Evolutionary conservation across 202 grass and related monocot species (phyloP).

Genomic region (Hordeum pubiflorum): DNA sequence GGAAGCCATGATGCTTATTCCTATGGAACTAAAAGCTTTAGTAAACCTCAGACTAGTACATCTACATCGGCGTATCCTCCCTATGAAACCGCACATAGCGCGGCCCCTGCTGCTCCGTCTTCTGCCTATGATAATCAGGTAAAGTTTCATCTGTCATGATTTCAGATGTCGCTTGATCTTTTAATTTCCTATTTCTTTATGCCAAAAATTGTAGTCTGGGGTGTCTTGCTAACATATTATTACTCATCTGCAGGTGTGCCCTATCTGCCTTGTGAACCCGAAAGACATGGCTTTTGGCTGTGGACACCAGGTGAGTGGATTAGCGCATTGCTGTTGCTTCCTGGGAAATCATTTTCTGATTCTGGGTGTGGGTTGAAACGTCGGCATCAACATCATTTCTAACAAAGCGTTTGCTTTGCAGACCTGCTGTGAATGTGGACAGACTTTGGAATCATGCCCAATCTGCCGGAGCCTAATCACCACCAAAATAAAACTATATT

Average conservation of each 20-base stretch:
- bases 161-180: background rate
- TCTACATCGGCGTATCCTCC: slow-evolving; percentile 33
- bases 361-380: slow-evolving; percentile 27
- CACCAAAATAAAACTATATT: slow-evolving; percentile 89
- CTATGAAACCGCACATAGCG: slow-evolving; percentile 33
- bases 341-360: slow-evolving; percentile 19
- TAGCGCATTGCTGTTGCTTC: slow-evolving; percentile 20
- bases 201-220: background rate
- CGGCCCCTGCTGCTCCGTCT: slow-evolving; percentile 36
- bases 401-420: slow-evolving; percentile 39
- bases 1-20: slow-evolving; percentile 36
- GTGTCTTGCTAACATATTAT: background rate
- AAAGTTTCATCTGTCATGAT: background rate
- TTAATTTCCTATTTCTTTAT: background rate
- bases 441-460: slow-evolving; percentile 52
- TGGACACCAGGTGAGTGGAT: slow-evolving; percentile 71
- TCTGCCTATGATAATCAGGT: slow-evolving; percentile 69
- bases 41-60: slow-evolving; percentile 42
- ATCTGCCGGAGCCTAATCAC: slow-evolving; percentile 66
- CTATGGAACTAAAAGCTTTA: slow-evolving; percentile 46
- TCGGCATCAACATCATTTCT: slow-evolving; percentile 16
- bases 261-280: slow-evolving; percentile 77
- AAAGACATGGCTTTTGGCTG: slow-evolving; percentile 98
- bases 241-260: slow-evolving; percentile 52
- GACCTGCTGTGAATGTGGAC: slow-evolving; percentile 73